Evolutionary conservation across 495 filamentous ascomycete genomes (phyloP).

Genomic region (Mytilinidion resinicola): DNA sequence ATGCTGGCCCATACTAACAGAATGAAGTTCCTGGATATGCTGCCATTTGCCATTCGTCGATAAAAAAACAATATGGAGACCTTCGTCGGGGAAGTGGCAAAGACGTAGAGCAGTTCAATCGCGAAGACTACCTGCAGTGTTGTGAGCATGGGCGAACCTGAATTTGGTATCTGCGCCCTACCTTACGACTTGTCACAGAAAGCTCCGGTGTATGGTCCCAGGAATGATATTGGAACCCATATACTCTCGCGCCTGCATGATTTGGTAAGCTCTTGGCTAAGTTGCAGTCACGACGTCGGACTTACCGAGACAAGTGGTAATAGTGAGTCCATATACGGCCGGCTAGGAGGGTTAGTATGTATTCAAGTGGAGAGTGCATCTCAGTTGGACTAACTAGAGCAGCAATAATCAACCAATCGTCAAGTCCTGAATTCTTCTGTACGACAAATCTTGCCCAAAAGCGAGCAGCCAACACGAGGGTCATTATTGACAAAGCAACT

Average conservation of each 20-base stretch:
- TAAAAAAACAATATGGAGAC: slow-evolving; percentile 33
- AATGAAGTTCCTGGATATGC: slow-evolving; percentile 19
- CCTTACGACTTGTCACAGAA: slow-evolving; percentile 17
- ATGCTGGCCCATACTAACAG: slow-evolving; percentile 23
- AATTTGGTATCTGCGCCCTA: background rate
- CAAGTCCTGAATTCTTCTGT: slow-evolving; percentile 22
- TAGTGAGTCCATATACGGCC: slow-evolving; percentile 7
- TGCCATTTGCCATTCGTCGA: slow-evolving; percentile 23
- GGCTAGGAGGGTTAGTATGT: no score
- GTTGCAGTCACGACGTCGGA: background rate
- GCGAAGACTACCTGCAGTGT: slow-evolving; percentile 14
- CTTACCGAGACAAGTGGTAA: slow-evolving; percentile 15
- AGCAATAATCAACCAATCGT: slow-evolving; percentile 22
- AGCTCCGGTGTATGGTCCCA: slow-evolving; percentile 22
- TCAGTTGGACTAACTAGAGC: slow-evolving; percentile 14
- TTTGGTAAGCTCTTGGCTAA: background rate
- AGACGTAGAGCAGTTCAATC: slow-evolving; percentile 22
- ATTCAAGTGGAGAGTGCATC: no score
- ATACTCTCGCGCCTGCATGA: slow-evolving; percentile 1
- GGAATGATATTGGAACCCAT: slow-evolving; percentile 26
- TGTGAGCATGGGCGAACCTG: background rate
- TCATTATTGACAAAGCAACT: slow-evolving; percentile 8
- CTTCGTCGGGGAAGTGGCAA: slow-evolving; percentile 20
- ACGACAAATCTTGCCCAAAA: slow-evolving; percentile 24
- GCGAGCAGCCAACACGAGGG: slow-evolving; percentile 9